Base-by-base conservation (phyloP, 2,329 filamentous ascomycete species). In the Epichloe sylvatica region DNA sequence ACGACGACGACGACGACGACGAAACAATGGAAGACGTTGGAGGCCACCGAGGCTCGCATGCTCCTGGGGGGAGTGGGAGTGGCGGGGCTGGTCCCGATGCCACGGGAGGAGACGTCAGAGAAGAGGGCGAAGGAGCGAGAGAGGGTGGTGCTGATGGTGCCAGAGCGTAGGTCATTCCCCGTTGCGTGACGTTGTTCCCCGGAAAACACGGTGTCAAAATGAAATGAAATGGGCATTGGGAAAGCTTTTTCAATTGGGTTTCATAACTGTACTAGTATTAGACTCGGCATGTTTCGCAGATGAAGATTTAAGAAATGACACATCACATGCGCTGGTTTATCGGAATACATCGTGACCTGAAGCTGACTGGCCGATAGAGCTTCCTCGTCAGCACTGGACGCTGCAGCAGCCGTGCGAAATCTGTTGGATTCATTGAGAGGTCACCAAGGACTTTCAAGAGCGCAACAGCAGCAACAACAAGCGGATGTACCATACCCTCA, bases 91-190 rank as follows among this genome's bases (percentile, higher is more conserved):
- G 89, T 35, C 72, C 86, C 50, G 89, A 78, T 67, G 90, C 90
- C 48, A 95, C 90, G 3, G 91, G 91, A 50, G 91, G 90, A 55
- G 91, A 98, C 64, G 72, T 95, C 58, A 80, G 90, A 67, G 83
- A 94, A 67, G 92, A 97, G 67, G 92, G 92, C 51, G 81, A 88
- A 66, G 82, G 80, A 58, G 81, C 91, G 56, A 78, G 94, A 71
- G 89, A 95, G 69, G 92, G 91, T 53, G 92, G 94, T 64, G 88
- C 88, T 59, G 92, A 97, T 70, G 92, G 94, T 63, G 94, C 87
- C 71, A 82, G 92, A 96, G 92, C 91, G 92, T 98, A 97, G 91
- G 94, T 98, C 52, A 63, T 57, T 57, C 60, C 49, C 62, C 58
- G 57, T 62, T 61, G 56, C 59, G 52, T 59, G 56, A 60, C 54